phyloP scores from a whole-genome alignment of 352 stramenopile species.

The Phytophthora lateralis region DNA sequence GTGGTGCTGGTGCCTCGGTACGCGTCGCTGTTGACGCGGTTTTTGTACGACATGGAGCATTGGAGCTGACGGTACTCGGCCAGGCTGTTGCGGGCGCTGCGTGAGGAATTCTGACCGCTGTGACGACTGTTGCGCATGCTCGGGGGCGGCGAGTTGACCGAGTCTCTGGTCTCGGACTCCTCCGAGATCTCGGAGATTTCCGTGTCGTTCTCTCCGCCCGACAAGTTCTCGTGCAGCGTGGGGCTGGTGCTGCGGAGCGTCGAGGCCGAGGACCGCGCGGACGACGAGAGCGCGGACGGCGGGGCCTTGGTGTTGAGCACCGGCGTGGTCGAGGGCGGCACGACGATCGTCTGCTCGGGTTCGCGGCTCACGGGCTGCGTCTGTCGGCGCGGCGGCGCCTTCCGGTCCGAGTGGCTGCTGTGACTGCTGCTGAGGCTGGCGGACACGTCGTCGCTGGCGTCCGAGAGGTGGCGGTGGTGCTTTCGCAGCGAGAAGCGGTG shows the following conservation, averaged over 20 bases:
- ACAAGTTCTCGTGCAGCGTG: conserved; percentile 50
- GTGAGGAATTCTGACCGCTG: conserved; percentile 19
- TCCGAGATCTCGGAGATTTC: conserved; percentile 6
- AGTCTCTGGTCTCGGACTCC: conserved; percentile 34
- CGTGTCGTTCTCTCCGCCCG: conserved; percentile 45
- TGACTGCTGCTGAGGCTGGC: conserved; percentile 26
- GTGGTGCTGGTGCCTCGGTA: conserved; percentile 32
- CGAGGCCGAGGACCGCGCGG: conserved; percentile 57
- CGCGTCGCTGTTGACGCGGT: conserved; percentile 51
- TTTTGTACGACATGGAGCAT: conserved; percentile 90
- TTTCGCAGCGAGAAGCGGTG: conserved; percentile 75
- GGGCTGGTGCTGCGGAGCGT: conserved; percentile 44
- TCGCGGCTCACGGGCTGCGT: conserved; percentile 25
- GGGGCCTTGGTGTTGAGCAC: conserved; percentile 21
- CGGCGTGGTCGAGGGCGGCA: not conserved
- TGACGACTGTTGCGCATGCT: conserved; percentile 41
- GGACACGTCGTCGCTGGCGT: conserved; percentile 19
- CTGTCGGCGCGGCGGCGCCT: conserved; percentile 15
- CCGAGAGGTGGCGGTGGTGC: conserved; percentile 40
- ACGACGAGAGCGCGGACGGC: conserved; percentile 54
- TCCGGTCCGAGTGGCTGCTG: conserved; percentile 30
- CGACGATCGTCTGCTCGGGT: conserved; percentile 34
- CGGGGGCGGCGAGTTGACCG: conserved; percentile 21
- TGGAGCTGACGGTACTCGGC: conserved; percentile 78
- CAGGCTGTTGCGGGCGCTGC: conserved; percentile 50